A percentile compares a stretch with the other conserved stretches of the same genome.
These are phyloP conservation scores for Phoma sp. DNA, from an alignment of 2,329 filamentous ascomycete genomes.

Conservation along the genomic window DNA sequence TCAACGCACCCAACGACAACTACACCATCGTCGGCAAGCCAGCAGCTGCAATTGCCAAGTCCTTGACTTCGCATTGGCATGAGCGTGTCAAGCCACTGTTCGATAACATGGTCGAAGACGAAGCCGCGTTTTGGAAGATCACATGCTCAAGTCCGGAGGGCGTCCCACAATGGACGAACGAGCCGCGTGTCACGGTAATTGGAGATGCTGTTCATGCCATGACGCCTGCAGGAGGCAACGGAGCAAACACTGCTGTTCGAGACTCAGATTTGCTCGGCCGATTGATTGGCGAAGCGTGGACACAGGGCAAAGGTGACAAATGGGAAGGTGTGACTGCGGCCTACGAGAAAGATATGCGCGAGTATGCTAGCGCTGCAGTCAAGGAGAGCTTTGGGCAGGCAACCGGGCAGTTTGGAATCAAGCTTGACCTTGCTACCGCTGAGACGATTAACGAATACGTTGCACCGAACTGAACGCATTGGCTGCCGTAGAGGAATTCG, in stretches of 20 bases:
- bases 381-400: conserved; percentile 57
- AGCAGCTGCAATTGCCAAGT: conserved; percentile 65
- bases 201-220: conserved; percentile 56
- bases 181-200: conserved; percentile 57
- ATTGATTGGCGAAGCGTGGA: conserved; percentile 38
- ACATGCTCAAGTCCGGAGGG: conserved; percentile 66
- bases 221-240: conserved; percentile 55
- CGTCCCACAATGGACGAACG: conserved; percentile 66
- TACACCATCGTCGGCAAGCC: conserved; percentile 63
- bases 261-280: conserved; percentile 53
- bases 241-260: conserved; percentile 54
- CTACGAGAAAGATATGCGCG: conserved; percentile 48
- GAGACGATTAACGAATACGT: conserved; percentile 27
- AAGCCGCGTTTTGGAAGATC: conserved; percentile 72
- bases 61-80: conserved; percentile 62
- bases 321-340: conserved; percentile 45
- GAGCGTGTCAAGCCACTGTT: conserved; percentile 63
- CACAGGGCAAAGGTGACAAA: conserved; percentile 26
- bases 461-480: conserved; percentile 20
- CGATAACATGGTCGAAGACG: conserved; percentile 62
- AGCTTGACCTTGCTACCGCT: conserved; percentile 27
- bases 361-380: conserved; percentile 52
- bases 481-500: neutral
- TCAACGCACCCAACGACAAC: conserved; percentile 65
- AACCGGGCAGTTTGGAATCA: conserved; percentile 18